Evolutionary conservation across 2,329 filamentous ascomycete species (phyloP).

Genomic region (Colletotrichum tabaci): DNA sequence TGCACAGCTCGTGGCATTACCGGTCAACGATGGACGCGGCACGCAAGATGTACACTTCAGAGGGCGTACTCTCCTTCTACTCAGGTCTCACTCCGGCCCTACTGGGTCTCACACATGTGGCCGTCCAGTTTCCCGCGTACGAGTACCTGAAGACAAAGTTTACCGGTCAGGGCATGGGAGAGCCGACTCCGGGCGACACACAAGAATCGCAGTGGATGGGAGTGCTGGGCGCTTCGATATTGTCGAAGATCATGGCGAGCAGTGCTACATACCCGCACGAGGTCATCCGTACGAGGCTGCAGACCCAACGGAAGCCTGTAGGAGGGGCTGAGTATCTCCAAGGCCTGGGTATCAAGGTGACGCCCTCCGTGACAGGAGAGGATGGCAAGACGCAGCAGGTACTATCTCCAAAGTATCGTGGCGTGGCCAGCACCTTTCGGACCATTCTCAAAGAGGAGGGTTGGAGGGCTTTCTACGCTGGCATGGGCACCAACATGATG

Average conservation of each 20-base stretch:
- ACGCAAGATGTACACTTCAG: conserved; percentile 93
- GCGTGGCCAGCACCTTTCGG: conserved; percentile 84
- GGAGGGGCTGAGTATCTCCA: conserved; percentile 68
- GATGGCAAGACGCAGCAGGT: conserved; percentile 48
- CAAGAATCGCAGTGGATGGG: conserved; percentile 83
- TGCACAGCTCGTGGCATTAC: conserved; percentile 90
- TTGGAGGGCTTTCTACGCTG: conserved; percentile 96
- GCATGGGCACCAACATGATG: conserved; percentile 98
- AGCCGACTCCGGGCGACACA: conserved; percentile 66
- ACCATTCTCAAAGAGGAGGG: conserved; percentile 93
- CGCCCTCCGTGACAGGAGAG: conserved; percentile 61
- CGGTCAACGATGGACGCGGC: conserved; percentile 90
- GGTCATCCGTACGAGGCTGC: conserved; percentile 91
- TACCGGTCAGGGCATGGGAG: conserved; percentile 90
- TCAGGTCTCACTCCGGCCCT: conserved; percentile 94
- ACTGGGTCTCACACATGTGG: conserved; percentile 92
- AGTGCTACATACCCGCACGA: conserved; percentile 98
- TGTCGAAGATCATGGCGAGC: conserved; percentile 95
- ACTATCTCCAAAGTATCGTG: conserved; percentile 75
- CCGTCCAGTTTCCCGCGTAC: conserved; percentile 96
- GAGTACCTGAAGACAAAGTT: conserved; percentile 93
- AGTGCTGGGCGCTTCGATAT: conserved; percentile 87
- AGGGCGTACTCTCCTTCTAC: conserved; percentile 93
- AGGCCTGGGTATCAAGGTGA: conserved; percentile 61
- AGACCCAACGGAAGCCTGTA: conserved; percentile 87